Evolutionary conservation across 768 basidiomycete genomes (phyloP), one percentile per base, ranked within the genome.

Genomic region (Suillus placidus): DNA sequence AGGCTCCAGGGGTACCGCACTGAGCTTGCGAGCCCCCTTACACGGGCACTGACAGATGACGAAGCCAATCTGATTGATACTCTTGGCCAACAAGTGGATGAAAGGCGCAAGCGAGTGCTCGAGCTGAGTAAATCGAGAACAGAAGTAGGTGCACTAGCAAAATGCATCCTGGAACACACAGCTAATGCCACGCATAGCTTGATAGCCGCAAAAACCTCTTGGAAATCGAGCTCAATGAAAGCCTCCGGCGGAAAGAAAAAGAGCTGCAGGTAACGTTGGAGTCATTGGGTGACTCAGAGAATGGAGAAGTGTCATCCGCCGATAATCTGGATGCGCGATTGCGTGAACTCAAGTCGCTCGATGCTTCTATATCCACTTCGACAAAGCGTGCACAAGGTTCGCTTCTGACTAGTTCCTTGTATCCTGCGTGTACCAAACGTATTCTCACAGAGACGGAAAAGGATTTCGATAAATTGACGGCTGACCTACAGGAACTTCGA

Each of bases 141-240:
- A 56, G 87, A 93, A 82, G 94, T 94, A 63, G 43, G 88, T 74
- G 9, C 45, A 5, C 20, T n/a, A 14, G 26, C 43, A 30, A 2
- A 60, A 13, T 30, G 61, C 55, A 56, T 60, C 20, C 12, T 37
- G 42, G 18, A 40, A 20, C 26, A 62, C 34, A 35, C 38, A 6
- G 6, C 43, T 58, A 13, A 37, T 64, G 26, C 69, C 14, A 8
- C 1, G 18, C 52, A 56, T 55, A 76, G 74, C 77, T 94, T 68
- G 88, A 92, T 47, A 85, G 87, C 14, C 83, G 83, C 68, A 95
- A 93, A 79, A 93, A 91, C 72, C 78, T 89, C 5, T 78, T 97
- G 35, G 95, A 97, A 74, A 96, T 97, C 62, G 97, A 99, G 75
- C 83, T 99, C 56, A 94, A 92, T 68, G 97, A 99, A 76, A 89